Percentiles rank a stretch among this genome's conserved stretches.
Conservation (phyloP, 257 asterid genomes). For the Cruciata laevipes region DNA sequence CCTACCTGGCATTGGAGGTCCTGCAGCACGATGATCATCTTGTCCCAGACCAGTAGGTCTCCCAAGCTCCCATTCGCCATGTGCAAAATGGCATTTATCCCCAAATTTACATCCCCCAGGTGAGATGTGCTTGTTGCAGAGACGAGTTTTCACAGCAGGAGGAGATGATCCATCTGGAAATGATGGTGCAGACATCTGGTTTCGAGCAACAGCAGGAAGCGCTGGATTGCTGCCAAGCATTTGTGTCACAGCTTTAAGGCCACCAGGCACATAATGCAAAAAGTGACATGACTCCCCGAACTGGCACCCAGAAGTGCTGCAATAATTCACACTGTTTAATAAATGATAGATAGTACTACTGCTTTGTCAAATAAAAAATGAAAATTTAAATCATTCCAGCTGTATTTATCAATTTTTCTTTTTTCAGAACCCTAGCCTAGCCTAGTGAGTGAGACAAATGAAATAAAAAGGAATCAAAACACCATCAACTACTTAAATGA, state of each 20-base stretch:
- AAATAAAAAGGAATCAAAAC: neutral
- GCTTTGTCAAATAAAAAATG: neutral
- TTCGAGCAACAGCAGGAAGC: slow-evolving; percentile 45
- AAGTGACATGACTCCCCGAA: slow-evolving; percentile 84
- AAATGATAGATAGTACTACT: neutral
- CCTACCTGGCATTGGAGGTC: slow-evolving; percentile 35
- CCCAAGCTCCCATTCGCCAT: slow-evolving; percentile 75
- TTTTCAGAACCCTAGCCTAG: neutral
- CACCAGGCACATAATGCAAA: slow-evolving; percentile 80
- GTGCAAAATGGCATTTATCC: slow-evolving; percentile 70
- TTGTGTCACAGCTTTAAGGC: slow-evolving; percentile 76
- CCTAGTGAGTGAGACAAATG: neutral
- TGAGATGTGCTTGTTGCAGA: slow-evolving; percentile 55
- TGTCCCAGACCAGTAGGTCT: slow-evolving; percentile 39
- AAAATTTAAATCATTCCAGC: neutral
- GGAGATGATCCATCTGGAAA: slow-evolving; percentile 51
- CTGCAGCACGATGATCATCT: slow-evolving; percentile 46
- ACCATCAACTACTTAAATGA: neutral
- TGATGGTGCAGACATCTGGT: slow-evolving; percentile 37
- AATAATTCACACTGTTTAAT: slow-evolving; percentile 3
- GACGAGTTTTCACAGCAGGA: slow-evolving; percentile 54
- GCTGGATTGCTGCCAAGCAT: slow-evolving; percentile 75
- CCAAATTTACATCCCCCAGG: slow-evolving; percentile 82
- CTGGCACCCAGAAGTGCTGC: slow-evolving; percentile 74
- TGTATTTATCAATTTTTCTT: neutral